Base-by-base conservation (phyloP, 2,329 filamentous ascomycete species). In the Exophiala spinifera region DNA sequence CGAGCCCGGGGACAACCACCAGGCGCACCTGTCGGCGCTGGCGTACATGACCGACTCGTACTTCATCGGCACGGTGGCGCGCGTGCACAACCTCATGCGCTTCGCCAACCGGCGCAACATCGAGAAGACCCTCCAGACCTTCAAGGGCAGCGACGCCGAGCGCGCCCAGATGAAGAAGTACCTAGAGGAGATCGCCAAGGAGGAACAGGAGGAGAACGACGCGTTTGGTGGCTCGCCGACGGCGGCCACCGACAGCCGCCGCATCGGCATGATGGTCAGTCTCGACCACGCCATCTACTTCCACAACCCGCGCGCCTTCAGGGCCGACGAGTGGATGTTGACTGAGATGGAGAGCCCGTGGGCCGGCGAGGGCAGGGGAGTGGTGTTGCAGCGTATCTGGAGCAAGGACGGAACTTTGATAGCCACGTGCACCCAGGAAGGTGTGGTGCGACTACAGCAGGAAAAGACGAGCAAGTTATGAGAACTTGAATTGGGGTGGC, bases 1-100 rank as follows among this genome's bases (percentile, higher is more conserved):
- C 47, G 44, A 51, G 20, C 53, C 51, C 1, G 58, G 56, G n/a
- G 61, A 63, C 34, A 63, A 64, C 46, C 63, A 64, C 51, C 62
- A 64, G 40, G 62, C 63, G 1, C 63, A 65, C 49, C 77, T 96
- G 33, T 87, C 83, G 34, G 94, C 94, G 7, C 78, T 99, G 58
- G 92, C 92, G 20, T 99, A 97, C 75, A 88, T 97, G 76, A 89
- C 86, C 21, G 92, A 97, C 73, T 88, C 82, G 67, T 94, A 89
- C 74, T 97, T 99, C 73, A 91, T 97, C 70, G 91, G 89, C 36
- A 96, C 91, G 1, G 83, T 96, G 6, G 79, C 86, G 23, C 83
- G 89, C 17, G 85, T 91, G 51, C 91, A 96, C 71, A 80, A 83
- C 53, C 79, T 96, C 33, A 91, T 88, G 81, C 80, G 88, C 13